A percentile compares a stretch with the other conserved stretches of the same genome.
phyloP scores from a whole-genome alignment of 2,329 filamentous ascomycete genomes.

The Microcyclosporella mali region DNA sequence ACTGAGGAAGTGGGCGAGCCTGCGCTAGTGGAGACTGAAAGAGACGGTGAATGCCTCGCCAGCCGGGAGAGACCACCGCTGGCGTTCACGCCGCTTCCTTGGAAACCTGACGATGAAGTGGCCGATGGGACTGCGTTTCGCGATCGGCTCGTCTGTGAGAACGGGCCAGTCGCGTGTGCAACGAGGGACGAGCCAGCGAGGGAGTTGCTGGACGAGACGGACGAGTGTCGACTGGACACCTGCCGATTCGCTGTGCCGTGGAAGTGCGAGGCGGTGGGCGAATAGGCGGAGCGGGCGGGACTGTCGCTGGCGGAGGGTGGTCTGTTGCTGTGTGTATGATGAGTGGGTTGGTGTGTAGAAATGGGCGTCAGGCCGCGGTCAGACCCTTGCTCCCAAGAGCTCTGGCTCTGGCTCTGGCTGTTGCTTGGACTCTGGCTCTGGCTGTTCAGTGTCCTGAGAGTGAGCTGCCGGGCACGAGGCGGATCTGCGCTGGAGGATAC shows the following conservation, averaged over 20 bases:
- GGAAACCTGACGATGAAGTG: conserved; percentile 42
- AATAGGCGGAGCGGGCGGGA: conserved; percentile 46
- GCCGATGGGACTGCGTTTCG: conserved; percentile 52
- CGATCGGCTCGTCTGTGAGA: conserved; percentile 51
- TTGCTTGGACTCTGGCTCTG: too few relatives aligned
- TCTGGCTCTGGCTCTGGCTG: conserved; percentile 54
- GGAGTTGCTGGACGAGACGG: conserved; percentile 50
- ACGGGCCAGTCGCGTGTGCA: conserved; percentile 46
- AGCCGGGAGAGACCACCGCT: conserved; percentile 50
- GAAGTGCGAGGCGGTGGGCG: conserved; percentile 48
- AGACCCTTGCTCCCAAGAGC: conserved; percentile 48
- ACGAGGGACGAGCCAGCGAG: conserved; percentile 51
- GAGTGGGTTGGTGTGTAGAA: conserved; percentile 37
- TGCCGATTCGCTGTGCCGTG: conserved; percentile 48
- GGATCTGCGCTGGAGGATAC: conserved; percentile 26
- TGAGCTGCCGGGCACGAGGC: conserved; percentile 34
- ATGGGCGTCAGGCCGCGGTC: conserved; percentile 55
- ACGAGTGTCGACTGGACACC: conserved; percentile 48
- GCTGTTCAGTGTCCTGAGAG: conserved; percentile 49
- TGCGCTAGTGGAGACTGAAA: conserved; percentile 48
- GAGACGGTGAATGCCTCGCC: conserved; percentile 54
- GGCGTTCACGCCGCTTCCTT: conserved; percentile 41
- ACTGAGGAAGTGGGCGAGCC: conserved; percentile 48
- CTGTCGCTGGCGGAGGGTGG: conserved; percentile 38
- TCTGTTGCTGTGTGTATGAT: too few relatives aligned